These are phyloP conservation scores for Dothistroma pini DNA, from an alignment of 2,329 filamentous ascomycete species.

Conservation along the genomic window DNA sequence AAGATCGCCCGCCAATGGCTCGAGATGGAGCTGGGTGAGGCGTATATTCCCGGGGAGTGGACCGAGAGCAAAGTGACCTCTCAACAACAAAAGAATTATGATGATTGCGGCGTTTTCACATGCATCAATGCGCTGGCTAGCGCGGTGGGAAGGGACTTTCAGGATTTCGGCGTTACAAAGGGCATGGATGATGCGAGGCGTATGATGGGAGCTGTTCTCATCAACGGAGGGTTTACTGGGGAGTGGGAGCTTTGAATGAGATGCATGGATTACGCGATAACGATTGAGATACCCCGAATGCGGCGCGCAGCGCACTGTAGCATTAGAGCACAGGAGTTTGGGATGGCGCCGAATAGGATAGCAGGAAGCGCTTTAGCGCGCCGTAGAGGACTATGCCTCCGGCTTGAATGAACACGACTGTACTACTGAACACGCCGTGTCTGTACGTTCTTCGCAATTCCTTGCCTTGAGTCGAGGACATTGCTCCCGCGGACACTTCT, in stretches of 20 bases:
- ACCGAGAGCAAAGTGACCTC: conserved; percentile 46
- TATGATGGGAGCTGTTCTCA: conserved; percentile 60
- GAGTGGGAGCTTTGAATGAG: conserved; percentile 45
- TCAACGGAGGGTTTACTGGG: conserved; percentile 63
- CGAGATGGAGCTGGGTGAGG: conserved; percentile 53
- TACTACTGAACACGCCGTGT: neutral
- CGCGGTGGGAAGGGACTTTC: conserved; percentile 47
- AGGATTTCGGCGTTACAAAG: conserved; percentile 17
- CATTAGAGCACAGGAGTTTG: neutral
- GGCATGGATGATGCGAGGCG: conserved; percentile 35
- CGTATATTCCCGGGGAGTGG: conserved; percentile 61
- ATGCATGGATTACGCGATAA: neutral
- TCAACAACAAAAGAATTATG: conserved; percentile 61
- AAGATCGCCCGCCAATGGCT: conserved; percentile 51
- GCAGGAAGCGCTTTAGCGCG: neutral
- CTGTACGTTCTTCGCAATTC: no score
- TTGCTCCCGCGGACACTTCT: no score
- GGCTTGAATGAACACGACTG: neutral
- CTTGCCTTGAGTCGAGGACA: no score
- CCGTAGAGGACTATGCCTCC: neutral
- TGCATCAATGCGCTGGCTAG: conserved; percentile 67
- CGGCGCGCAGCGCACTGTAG: neutral
- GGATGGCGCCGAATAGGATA: neutral
- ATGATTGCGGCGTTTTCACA: conserved; percentile 74
- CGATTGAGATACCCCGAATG: neutral